These are phyloP conservation scores for Fusarium albosuccineum DNA, from an alignment of 2,329 filamentous ascomycete genomes.

Conservation along the genomic window DNA sequence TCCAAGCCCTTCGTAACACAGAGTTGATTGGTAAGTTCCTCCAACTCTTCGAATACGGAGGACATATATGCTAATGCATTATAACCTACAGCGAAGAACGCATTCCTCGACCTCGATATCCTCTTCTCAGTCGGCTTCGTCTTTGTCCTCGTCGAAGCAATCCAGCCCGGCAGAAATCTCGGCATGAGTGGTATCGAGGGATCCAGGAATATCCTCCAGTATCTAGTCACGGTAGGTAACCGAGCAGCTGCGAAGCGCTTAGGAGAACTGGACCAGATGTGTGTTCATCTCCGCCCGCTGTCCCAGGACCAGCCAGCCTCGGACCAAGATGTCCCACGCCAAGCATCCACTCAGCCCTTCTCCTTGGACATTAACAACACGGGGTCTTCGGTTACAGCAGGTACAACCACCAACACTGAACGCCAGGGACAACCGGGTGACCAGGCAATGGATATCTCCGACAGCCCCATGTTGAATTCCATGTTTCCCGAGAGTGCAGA, in stretches of 20 bases:
- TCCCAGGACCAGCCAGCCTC: constrained; percentile 14
- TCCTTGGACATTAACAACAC: neutral
- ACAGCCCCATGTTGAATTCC: neutral
- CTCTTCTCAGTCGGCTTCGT: constrained; percentile 32
- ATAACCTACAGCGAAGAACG: constrained; percentile 21
- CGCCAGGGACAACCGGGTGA: neutral
- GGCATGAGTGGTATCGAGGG: constrained; percentile 24
- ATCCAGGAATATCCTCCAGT: constrained; percentile 21
- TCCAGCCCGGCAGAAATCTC: constrained; percentile 15
- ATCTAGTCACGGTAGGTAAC: constrained; percentile 29
- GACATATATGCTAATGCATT: too few species aligned
- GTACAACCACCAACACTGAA: neutral
- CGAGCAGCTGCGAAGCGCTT: constrained; percentile 28
- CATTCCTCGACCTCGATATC: constrained; percentile 32
- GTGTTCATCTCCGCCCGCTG: constrained; percentile 17
- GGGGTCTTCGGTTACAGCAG: neutral
- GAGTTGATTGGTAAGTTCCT: constrained; percentile 19
- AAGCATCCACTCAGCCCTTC: constrained; percentile 15
- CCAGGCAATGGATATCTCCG: constrained; percentile 3
- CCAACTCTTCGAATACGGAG: neutral
- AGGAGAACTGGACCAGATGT: constrained; percentile 35
- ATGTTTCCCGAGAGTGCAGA: constrained; percentile 15
- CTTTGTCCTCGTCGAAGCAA: constrained; percentile 30
- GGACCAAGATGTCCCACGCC: constrained; percentile 13
- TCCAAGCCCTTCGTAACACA: constrained; percentile 24